Evolutionary conservation across 306 rosid species (phyloP).

Genomic region (Senna tora): DNA sequence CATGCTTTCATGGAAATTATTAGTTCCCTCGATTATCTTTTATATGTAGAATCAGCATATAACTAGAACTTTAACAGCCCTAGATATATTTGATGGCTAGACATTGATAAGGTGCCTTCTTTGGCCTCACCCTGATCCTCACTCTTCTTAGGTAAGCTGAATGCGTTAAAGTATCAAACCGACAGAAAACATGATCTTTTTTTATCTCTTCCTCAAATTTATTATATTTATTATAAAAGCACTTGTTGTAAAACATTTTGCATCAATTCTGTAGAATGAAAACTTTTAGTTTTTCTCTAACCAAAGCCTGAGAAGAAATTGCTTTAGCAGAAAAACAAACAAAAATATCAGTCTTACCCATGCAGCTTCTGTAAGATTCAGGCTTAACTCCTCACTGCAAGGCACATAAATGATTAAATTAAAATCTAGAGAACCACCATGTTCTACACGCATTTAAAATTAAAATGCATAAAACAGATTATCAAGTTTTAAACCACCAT

Average conservation of each 20-base stretch:
- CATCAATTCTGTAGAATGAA: slow-evolving; percentile 10
- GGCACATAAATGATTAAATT: slow-evolving; percentile 36
- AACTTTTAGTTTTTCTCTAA: not conserved
- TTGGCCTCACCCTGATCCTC: not conserved
- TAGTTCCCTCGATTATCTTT: not conserved
- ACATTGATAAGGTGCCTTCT: not conserved
- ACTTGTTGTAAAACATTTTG: not conserved
- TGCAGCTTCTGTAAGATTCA: slow-evolving; percentile 92
- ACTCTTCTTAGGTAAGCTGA: not conserved
- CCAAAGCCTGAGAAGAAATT: slow-evolving; percentile 26
- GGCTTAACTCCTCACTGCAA: slow-evolving; percentile 91
- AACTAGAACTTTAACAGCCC: not conserved
- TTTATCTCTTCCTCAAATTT: slow-evolving; percentile 7
- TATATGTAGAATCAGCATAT: not conserved
- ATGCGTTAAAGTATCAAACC: slow-evolving; percentile 1
- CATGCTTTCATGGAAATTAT: not conserved
- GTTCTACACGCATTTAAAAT: slow-evolving; percentile 8
- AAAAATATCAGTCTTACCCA: slow-evolving; percentile 65
- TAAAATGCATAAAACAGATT: not conserved
- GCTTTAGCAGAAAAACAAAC: slow-evolving; percentile 18
- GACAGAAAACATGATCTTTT: not conserved
- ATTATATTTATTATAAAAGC: not conserved
- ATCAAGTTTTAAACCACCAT: not conserved
- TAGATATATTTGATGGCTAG: not conserved
- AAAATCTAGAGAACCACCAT: slow-evolving; percentile 28